Conservation (phyloP, 2,329 filamentous ascomycete genomes). For the Mycosphaerelloides madeirae region DNA sequence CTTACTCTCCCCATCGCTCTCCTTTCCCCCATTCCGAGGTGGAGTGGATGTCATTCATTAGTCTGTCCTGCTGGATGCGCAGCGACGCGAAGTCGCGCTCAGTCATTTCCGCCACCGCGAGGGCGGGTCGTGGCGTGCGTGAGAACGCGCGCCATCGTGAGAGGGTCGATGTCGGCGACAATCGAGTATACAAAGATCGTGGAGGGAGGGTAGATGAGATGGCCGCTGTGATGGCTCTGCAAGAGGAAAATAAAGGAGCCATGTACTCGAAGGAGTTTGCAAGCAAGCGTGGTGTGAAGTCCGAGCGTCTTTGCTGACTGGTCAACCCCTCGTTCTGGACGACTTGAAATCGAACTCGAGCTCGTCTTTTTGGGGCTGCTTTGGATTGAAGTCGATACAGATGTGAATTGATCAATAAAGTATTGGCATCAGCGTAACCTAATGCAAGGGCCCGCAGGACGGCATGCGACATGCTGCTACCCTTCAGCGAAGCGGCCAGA, state of each 20-base stretch:
- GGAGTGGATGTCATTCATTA: conserved; percentile 61
- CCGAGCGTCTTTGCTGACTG: too few species aligned
- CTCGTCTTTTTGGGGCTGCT: too few species aligned
- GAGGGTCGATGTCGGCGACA: neutral
- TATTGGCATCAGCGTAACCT: too few species aligned
- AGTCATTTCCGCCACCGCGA: conserved; percentile 46
- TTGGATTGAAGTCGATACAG: too few species aligned
- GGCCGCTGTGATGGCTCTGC: neutral
- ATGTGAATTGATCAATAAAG: too few species aligned
- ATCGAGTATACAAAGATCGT: neutral
- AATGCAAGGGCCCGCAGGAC: too few species aligned
- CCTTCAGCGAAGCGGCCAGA: too few species aligned
- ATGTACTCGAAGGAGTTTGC: neutral
- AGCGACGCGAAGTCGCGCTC: conserved; percentile 50
- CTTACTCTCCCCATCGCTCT: conserved; percentile 63
- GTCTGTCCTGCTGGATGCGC: conserved; percentile 54
- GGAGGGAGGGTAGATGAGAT: neutral
- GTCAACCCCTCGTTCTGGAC: too few species aligned
- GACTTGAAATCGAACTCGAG: too few species aligned
- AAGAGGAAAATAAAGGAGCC: neutral
- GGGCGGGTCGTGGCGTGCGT: conserved; percentile 29
- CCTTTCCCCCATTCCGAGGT: conserved; percentile 65
- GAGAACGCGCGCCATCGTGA: conserved; percentile 28
- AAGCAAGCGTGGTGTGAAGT: too few species aligned
- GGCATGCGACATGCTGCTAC: too few species aligned